phyloP scores from a whole-genome alignment of 2,329 filamentous ascomycete genomes.

The Fusarium lyarnte region DNA sequence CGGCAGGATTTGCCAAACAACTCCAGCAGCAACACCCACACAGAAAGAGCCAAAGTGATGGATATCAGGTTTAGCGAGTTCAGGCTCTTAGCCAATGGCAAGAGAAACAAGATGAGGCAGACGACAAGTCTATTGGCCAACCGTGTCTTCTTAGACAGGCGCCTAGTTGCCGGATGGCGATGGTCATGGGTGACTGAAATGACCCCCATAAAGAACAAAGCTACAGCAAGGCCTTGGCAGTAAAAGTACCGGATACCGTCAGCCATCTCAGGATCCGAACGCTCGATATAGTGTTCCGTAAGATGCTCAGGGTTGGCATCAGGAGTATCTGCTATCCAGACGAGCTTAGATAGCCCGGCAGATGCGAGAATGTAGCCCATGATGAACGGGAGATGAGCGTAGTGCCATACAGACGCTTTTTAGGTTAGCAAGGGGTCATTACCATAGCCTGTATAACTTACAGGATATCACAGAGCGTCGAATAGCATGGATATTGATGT shows the following conservation, averaged over 20 bases:
- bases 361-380: constrained; percentile 70
- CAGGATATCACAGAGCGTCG: constrained; percentile 58
- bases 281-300: constrained; percentile 59
- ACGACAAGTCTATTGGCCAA: constrained; percentile 61
- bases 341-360: constrained; percentile 66
- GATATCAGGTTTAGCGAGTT: constrained; percentile 58
- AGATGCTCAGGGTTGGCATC: constrained; percentile 59
- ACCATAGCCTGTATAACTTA: constrained; percentile 36
- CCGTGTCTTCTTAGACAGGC: constrained; percentile 61
- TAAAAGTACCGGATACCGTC: constrained; percentile 70
- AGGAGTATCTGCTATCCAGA: constrained; percentile 65
- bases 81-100: constrained; percentile 60
- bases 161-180: constrained; percentile 59
- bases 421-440: constrained; percentile 1
- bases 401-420: constrained; percentile 61
- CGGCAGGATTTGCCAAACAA: constrained; percentile 59
- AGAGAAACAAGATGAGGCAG: constrained; percentile 62
- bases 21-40: constrained; percentile 59
- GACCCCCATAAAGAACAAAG: constrained; percentile 62
- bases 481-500: constrained; percentile 69
- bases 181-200: constrained; percentile 67
- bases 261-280: constrained; percentile 61
- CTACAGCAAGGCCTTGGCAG: constrained; percentile 67
- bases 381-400: constrained; percentile 69
- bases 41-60: constrained; percentile 55